Base-by-base conservation (phyloP, 2,329 filamentous ascomycete species). In the Fusarium fracticaudum region DNA sequence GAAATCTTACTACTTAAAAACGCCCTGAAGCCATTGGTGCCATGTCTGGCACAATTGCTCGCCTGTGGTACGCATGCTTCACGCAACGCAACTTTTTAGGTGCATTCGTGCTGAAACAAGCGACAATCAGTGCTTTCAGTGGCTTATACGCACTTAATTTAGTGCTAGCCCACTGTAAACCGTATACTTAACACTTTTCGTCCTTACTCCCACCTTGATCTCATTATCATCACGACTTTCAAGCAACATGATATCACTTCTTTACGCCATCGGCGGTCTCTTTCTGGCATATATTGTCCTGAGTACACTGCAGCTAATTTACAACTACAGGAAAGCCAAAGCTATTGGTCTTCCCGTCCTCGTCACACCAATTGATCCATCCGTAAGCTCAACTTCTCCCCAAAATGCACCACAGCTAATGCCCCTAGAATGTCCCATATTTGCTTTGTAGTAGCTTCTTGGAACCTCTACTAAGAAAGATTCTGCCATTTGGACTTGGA, bases 281-380 rank as follows among this genome's bases (percentile, higher is more conserved):
- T 26, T 64, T 0, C 7, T 74, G 8, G 44, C 54, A 20, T 72
- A 72, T 18, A n/a, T 47, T 26, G 55, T 35, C 15, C 51, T 75
- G 0, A 72, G 51, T 35, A 60, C 29, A 18, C 4, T 65, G 1
- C 72, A 72, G 17, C 60, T 75, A 3, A 14, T 72, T 3, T 67
- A 44, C 31, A 75, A 75, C n/a, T 75, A 74, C 29, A 51, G 12
- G 22, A 75, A 72, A 55, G 73, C 73, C 43, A 75, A 65, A 20
- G 12, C 55, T 8, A 58, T 75, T 1, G 73, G 73, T 2, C 71
- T 75, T 17, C 73, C 73, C 1, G 69, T 75, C 3, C 40, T 75
- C 24, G 50, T 75, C 31, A 74, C 73, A 8, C 73, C 69, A 11
- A 47, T 75, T n/a, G 73, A 74, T 24, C 73, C 73, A 24, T 70